These are phyloP conservation scores for Saturnispora zaruensis DNA, from an alignment of 805 yeast genomes.

Conservation along the genomic window DNA sequence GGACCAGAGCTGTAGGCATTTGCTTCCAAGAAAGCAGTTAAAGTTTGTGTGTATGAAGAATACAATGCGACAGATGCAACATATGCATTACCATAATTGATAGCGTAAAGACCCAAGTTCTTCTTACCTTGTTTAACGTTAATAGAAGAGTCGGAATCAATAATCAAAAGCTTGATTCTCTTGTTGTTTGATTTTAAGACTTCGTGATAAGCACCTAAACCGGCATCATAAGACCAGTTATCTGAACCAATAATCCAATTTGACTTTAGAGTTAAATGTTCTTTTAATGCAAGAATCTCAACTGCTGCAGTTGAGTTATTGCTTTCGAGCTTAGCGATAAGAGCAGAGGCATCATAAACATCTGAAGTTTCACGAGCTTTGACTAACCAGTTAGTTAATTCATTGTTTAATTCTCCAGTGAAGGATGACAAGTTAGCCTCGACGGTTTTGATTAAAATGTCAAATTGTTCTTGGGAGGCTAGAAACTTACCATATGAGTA, in stretches of 20 bases:
- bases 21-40: slow-evolving; percentile 88
- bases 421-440: slow-evolving; percentile 36
- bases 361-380: slow-evolving; percentile 34
- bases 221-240: slow-evolving; percentile 90
- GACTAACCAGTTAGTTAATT: slow-evolving; percentile 64
- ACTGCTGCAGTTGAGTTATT: slow-evolving; percentile 27
- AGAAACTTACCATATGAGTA: slow-evolving; percentile 77
- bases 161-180: slow-evolving; percentile 74
- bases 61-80: slow-evolving; percentile 94
- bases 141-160: slow-evolving; percentile 74
- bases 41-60: slow-evolving; percentile 85
- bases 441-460: slow-evolving; percentile 37
- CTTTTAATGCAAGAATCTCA: slow-evolving; percentile 38
- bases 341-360: slow-evolving; percentile 21
- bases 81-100: slow-evolving; percentile 83
- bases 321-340: slow-evolving; percentile 26
- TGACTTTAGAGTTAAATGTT: slow-evolving; percentile 40
- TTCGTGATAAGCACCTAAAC: slow-evolving; percentile 84
- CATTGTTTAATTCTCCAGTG: slow-evolving; percentile 44
- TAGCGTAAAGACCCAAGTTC: slow-evolving; percentile 88
- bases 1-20: slow-evolving; percentile 75
- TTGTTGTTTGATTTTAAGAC: slow-evolving; percentile 58
- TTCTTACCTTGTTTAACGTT: slow-evolving; percentile 58
- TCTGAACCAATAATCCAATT: slow-evolving; percentile 91
- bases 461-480: slow-evolving; percentile 44